Percentiles rank a stretch among this genome's conserved stretches.
Conservation (phyloP, 306 rosid genomes). For the cucumber (Cucumis sativus) region Cucumber_9930_V3 NC_026661.2:22020001-22020500, state of each 20-base stretch:
- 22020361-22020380: not conserved
- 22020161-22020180: conserved; percentile 86
- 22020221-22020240: conserved; percentile 45
- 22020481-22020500: conserved; percentile 72
- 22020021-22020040: not conserved
- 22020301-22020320: not conserved
- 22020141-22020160: conserved; percentile 59
- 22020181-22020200: conserved; percentile 77
- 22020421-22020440: conserved; percentile 53
- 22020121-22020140: conserved; percentile 61
- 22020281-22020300: not conserved
- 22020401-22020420: not conserved
- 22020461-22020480: conserved; percentile 28
- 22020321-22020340: not conserved
- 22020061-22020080: not conserved
- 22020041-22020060: not conserved
- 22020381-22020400: not conserved
- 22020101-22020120: conserved; percentile 52
- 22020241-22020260: conserved; percentile 8
- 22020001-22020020: not conserved
- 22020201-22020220: conserved; percentile 56
- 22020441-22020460: conserved; percentile 53
- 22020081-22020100: conserved; percentile 40
- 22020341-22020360: not conserved
- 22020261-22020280: not conserved